Evolutionary conservation across 768 basidiomycete genomes (phyloP), one percentile per base, ranked within the genome.

Genomic region (Termitomyces sp.): DNA sequence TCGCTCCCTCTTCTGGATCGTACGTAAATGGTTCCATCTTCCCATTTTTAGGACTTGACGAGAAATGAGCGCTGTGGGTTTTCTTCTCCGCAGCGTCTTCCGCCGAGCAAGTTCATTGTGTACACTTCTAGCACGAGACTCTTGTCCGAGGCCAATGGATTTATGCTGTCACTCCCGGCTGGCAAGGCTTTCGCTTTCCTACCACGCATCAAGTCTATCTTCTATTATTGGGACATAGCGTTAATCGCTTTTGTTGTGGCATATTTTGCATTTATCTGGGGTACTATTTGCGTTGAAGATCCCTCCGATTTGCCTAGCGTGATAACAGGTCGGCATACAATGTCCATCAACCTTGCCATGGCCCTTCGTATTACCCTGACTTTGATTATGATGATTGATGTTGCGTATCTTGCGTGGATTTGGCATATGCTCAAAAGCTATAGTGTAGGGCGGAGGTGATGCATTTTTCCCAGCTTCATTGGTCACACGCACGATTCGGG

Each of bases 161-260:
- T 20, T 20, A 61, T 63, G 63, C 33, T 63, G 50, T 63, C 62
- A 53, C 54, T 63, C 11, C 62, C 62, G 3, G 62, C 31, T 61
- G 60, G 63, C 61, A 46, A 54, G 53, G 6, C 9, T 27, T n/a
- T 36, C n/a, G 42, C 8, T 22, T 39, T n/a, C 22, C 31, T 16
- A 47, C 27, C 11, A 33, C 7, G 39, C 2, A 31, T 3, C 37
- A 5, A n/a, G 9, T 36, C 20, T 30, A 37, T n/a, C 16, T 47
- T 22, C 6, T 24, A 20, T 22, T 7, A 27, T 20, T 18, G 16
- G 8, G 18, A 24, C 30, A 63, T 60, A 57, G 60, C 60, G 20
- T 49, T 54, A 2, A 58, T 58, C 5, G 55, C 60, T 27, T 61
- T 61, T 22, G 27, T 63, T 30, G n/a, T 61, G 4, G 60, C 63